Evolutionary conservation across 495 filamentous ascomycete species (phyloP), one percentile per base, ranked within the genome.

Genomic region (Xylaria bambusicola): DNA sequence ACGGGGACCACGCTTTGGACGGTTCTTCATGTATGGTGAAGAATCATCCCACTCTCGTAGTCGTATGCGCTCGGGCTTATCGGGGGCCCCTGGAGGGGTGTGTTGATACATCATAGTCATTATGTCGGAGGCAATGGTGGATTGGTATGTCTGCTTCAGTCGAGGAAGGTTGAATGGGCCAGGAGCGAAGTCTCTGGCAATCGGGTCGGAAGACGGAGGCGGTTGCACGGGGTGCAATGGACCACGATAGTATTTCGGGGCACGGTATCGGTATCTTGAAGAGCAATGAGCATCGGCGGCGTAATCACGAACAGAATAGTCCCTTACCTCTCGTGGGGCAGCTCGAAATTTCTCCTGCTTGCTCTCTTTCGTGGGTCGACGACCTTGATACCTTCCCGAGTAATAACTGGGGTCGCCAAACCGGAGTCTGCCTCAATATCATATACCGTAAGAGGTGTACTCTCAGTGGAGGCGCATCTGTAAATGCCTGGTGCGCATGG

Each of bases 171-270:
- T 88, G 81, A 98, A 98, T 7, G 94, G 94, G 5, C 95, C 95
- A 1, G 94, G 94, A n/a, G 88, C 78, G 77, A 92, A 98, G 52
- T 88, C 75, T 70, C 94, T 88, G 58, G 94, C 97, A 55, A 87
- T 81, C 10, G 94, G 93, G 64, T 92, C 87, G 35, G 94, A 94
- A 44, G 87, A 80, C 10, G 85, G 82, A 4, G 91, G 94, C 15
- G 89, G 87, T 73, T 95, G 90, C 69, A 96, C 85, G 42, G 94
- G 95, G 69, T 97, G 92, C 36, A 98, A 81, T 47, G 93, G 92
- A 54, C 94, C 94, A 71, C 94, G 89, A 74, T 96, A 84, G 82
- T 90, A 98, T 73, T 93, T 91, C 40, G 95, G 95, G 40, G 94
- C 84, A 44, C 90, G 90, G 75, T 87, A 97, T 76, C 92, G 88